Evolutionary conservation across 1,139 yeast genomes (phyloP).

Genomic region (Trichomonascaceae sp.): DNA sequence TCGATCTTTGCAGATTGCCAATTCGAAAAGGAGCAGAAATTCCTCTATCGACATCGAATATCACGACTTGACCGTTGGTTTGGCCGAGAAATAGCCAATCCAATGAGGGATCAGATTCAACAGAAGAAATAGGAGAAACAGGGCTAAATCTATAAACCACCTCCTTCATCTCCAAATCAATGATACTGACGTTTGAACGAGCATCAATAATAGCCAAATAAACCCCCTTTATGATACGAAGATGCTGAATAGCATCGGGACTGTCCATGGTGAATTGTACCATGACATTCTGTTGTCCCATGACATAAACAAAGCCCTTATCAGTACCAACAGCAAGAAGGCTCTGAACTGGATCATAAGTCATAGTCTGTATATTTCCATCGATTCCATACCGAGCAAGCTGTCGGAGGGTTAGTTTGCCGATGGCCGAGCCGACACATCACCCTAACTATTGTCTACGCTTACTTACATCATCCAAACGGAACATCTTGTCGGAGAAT

Average conservation of each 20-base stretch:
- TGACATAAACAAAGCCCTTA: slow-evolving; percentile 63
- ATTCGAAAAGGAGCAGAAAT: slow-evolving; percentile 58
- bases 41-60: slow-evolving; percentile 83
- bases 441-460: neutral
- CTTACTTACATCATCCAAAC: slow-evolving; percentile 25
- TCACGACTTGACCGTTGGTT: slow-evolving; percentile 63
- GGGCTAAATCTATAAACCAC: slow-evolving; percentile 44
- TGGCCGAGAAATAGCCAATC: slow-evolving; percentile 85
- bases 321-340: slow-evolving; percentile 76
- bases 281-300: slow-evolving; percentile 80
- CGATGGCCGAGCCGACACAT: slow-evolving; percentile 1
- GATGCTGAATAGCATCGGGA: slow-evolving; percentile 41
- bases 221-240: slow-evolving; percentile 71
- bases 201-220: slow-evolving; percentile 68
- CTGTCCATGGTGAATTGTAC: slow-evolving; percentile 43
- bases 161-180: slow-evolving; percentile 61
- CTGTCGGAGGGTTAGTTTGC: slow-evolving; percentile 17
- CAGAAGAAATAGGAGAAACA: slow-evolving; percentile 60
- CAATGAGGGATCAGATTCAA: slow-evolving; percentile 75
- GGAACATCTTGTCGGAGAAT: slow-evolving; percentile 34
- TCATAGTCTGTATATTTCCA: slow-evolving; percentile 57
- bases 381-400: slow-evolving; percentile 50
- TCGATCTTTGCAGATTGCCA: slow-evolving; percentile 59
- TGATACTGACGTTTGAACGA: slow-evolving; percentile 50
- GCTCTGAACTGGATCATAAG: slow-evolving; percentile 85